These are phyloP conservation scores for Fusarium robinianum DNA, from an alignment of 2,329 filamentous ascomycete genomes.

Conservation along the genomic window DNA sequence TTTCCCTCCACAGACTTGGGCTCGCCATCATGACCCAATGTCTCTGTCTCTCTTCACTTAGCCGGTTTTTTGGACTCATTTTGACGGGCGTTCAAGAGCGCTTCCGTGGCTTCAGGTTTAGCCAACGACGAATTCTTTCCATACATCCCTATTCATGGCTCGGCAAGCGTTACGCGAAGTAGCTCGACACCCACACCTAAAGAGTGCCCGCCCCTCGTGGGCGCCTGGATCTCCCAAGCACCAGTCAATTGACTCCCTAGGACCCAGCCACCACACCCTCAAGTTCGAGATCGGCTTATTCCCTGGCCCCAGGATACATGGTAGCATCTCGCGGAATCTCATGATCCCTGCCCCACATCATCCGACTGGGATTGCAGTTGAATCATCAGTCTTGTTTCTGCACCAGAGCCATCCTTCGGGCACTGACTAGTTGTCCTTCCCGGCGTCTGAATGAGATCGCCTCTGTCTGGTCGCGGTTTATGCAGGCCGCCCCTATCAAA, in stretches of 20 bases:
- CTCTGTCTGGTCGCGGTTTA: no score
- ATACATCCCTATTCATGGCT: constrained; percentile 14
- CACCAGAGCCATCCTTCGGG: constrained; percentile 29
- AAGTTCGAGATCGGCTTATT: constrained; percentile 32
- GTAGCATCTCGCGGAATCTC: constrained; percentile 35
- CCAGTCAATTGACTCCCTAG: constrained; percentile 17
- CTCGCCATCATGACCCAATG: constrained; percentile 18
- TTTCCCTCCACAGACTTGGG: constrained; percentile 22
- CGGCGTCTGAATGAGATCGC: constrained; percentile 14
- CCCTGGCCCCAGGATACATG: constrained; percentile 24
- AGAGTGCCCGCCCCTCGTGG: constrained; percentile 25
- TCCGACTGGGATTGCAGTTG: constrained; percentile 29
- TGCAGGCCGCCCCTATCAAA: no score
- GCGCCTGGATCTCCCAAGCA: constrained; percentile 21
- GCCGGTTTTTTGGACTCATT: no score
- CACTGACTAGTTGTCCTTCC: constrained; percentile 19
- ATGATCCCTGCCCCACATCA: constrained; percentile 40
- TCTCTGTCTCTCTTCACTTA: constrained; percentile 13
- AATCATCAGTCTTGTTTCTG: constrained; percentile 29
- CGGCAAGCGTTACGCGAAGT: constrained; percentile 27
- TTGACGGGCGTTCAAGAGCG: no score
- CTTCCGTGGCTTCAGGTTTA: no score
- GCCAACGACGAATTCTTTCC: no score
- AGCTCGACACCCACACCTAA: constrained; percentile 25
- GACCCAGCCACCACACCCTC: constrained; percentile 31